Percentiles rank a stretch among this genome's conserved stretches.
Evolutionary conservation across 2,329 filamentous ascomycete genomes (phyloP).

Genomic region (Penicillium brevicompactum): DNA sequence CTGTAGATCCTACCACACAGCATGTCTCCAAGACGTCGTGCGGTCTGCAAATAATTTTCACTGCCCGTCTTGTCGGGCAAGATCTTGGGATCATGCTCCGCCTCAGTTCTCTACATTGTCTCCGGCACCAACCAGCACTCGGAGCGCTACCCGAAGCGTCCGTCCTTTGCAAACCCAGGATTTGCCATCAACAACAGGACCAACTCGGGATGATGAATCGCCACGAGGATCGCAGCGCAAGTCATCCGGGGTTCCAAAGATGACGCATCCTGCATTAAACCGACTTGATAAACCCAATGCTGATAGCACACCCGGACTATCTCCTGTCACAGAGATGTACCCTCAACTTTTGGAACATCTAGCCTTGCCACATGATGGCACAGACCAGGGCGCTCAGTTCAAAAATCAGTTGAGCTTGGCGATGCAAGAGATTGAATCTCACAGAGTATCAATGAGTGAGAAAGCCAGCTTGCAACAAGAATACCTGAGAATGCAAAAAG

Average conservation of each 20-base stretch:
- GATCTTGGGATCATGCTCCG: constrained; percentile 25
- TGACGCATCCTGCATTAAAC: neutral
- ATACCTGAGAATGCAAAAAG: constrained; percentile 24
- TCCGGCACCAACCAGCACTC: constrained; percentile 11
- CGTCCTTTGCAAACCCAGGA: neutral
- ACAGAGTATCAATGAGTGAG: constrained; percentile 20
- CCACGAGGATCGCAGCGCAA: neutral
- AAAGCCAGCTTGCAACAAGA: constrained; percentile 23
- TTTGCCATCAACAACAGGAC: neutral
- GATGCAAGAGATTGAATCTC: constrained; percentile 25
- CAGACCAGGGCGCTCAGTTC: constrained; percentile 17
- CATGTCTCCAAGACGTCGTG: constrained; percentile 20
- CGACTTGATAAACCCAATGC: neutral
- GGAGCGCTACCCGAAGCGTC: constrained; percentile 11
- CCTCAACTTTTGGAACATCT: constrained; percentile 15
- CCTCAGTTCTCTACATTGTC: constrained; percentile 11
- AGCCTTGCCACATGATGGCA: constrained; percentile 9
- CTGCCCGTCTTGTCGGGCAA: constrained; percentile 29
- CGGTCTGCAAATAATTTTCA: constrained; percentile 20
- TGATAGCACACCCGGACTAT: constrained; percentile 2
- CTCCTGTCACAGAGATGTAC: constrained; percentile 14
- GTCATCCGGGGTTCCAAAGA: neutral
- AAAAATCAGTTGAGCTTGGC: constrained; percentile 25
- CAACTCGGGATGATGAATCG: neutral
- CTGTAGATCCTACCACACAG: constrained; percentile 34